A percentile compares a stretch with the other conserved stretches of the same genome.
Conservation (phyloP, 208 protist genomes). For the Angomonas ambiguus region DNA sequence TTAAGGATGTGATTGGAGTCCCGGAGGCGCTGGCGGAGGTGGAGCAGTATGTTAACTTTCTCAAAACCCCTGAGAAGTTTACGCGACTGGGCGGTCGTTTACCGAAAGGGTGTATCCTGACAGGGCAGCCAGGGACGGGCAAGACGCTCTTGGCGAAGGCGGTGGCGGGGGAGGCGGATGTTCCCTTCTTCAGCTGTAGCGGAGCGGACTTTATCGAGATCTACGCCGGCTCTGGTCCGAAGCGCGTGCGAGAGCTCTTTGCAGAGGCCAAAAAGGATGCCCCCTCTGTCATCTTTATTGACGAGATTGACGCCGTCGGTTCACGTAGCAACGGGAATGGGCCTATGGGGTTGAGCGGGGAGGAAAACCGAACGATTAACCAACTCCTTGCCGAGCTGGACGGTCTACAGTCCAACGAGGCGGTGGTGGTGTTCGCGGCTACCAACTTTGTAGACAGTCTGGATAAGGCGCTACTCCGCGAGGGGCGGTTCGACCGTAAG, state of each 20-base stretch:
- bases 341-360: constrained; percentile 62
- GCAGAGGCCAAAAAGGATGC: constrained; percentile 80
- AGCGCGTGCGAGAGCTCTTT: constrained; percentile 94
- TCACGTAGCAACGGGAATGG: constrained; percentile 62
- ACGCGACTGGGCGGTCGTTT: constrained; percentile 92
- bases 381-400: constrained; percentile 96
- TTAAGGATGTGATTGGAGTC: constrained; percentile 82
- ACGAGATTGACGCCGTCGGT: constrained; percentile 98
- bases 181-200: constrained; percentile 95
- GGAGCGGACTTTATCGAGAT: constrained; percentile 97
- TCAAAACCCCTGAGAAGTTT: constrained; percentile 91
- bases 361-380: constrained; percentile 94
- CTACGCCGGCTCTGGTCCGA: constrained; percentile 95
- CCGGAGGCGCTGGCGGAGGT: constrained; percentile 96
- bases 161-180: constrained; percentile 87
- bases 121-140: constrained; percentile 95
- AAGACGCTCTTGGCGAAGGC: constrained; percentile 94
- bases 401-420: constrained; percentile 84
- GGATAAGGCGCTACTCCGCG: constrained; percentile 94
- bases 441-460: constrained; percentile 96
- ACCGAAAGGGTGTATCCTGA: constrained; percentile 95
- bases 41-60: constrained; percentile 95
- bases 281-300: constrained; percentile 98
- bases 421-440: constrained; percentile 95
- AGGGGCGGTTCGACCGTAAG: constrained; percentile 96